A percentile compares a stretch with the other conserved stretches of the same genome.
Conservation (phyloP, 257 asterid species). For the Solanum chilense region DNA sequence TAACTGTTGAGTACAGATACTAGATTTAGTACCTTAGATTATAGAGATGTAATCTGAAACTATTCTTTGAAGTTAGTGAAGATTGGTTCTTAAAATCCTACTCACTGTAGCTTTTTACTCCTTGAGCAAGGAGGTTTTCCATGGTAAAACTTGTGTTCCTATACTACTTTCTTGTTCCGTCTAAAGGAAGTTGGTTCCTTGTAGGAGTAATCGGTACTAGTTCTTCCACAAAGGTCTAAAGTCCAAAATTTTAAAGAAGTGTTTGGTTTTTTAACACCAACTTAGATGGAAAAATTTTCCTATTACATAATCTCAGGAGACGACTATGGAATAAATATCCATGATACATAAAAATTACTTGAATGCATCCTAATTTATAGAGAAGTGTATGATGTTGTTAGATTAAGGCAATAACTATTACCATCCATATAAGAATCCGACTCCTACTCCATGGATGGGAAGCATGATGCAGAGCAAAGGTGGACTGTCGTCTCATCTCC, state of each 20-base stretch:
- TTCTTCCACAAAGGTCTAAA: not conserved
- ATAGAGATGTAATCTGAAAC: not conserved
- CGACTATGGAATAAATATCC: not conserved
- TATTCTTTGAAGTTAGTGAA: not conserved
- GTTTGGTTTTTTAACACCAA: not conserved
- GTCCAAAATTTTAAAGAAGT: not conserved
- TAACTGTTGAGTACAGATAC: not conserved
- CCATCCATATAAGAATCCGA: slow-evolving; percentile 88
- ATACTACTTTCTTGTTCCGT: not conserved
- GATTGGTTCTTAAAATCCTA: not conserved
- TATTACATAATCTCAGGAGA: not conserved
- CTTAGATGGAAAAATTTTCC: not conserved
- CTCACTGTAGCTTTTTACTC: not conserved
- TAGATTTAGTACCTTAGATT: not conserved
- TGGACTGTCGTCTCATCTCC: slow-evolving; percentile 80
- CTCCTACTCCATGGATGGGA: slow-evolving; percentile 92
- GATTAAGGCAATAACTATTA: slow-evolving; percentile 6
- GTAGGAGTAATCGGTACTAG: not conserved
- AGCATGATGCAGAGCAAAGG: slow-evolving; percentile 79
- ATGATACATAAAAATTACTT: not conserved
- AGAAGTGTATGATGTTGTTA: not conserved
- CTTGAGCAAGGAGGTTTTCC: not conserved
- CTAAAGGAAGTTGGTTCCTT: not conserved
- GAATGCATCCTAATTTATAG: not conserved
- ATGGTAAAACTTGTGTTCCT: not conserved